phyloP scores from a whole-genome alignment of 139 green algal species.

The Tetratostichococcus sp. region DNA sequence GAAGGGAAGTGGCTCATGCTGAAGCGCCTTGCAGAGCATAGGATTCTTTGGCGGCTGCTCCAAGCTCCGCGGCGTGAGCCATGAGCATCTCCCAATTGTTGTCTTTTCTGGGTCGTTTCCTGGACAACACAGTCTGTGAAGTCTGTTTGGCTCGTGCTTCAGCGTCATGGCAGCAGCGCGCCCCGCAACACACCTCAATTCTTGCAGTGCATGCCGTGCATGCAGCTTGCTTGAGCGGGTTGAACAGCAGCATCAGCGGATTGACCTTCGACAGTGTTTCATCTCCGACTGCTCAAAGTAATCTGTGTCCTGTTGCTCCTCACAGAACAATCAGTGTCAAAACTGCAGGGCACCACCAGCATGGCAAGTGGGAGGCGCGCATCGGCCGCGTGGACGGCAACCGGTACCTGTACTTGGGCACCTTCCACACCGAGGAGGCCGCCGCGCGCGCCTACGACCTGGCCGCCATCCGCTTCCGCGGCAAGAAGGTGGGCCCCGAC shows the following conservation, averaged over 20 bases:
- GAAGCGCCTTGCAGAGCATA: slow-evolving; percentile 47
- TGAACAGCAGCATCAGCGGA: too few species aligned
- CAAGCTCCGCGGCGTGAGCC: neutral
- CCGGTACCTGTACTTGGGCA: slow-evolving; percentile 70
- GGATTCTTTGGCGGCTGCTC: slow-evolving; percentile 37
- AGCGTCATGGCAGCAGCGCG: slow-evolving; percentile 11
- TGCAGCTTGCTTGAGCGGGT: too few species aligned
- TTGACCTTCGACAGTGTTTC: too few species aligned
- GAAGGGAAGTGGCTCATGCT: too few species aligned
- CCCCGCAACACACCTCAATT: too few species aligned
- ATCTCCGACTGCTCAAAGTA: too few species aligned
- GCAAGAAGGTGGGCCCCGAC: slow-evolving; percentile 27
- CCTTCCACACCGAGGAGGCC: slow-evolving; percentile 49
- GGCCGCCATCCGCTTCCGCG: slow-evolving; percentile 57
- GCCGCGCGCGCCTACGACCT: slow-evolving; percentile 67
- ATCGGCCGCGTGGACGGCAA: slow-evolving; percentile 63
- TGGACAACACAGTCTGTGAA: too few species aligned
- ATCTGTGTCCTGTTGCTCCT: too few species aligned
- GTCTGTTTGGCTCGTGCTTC: neutral
- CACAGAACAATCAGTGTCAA: too few species aligned
- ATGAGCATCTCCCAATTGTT: neutral
- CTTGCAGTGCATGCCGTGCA: too few species aligned
- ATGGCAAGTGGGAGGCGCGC: slow-evolving; percentile 74
- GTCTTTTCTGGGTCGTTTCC: neutral
- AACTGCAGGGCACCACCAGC: slow-evolving; percentile 48